Evolutionary conservation across 1,139 yeast species (phyloP).

Genomic region (Groenewaldozyma auringiensis): DNA sequence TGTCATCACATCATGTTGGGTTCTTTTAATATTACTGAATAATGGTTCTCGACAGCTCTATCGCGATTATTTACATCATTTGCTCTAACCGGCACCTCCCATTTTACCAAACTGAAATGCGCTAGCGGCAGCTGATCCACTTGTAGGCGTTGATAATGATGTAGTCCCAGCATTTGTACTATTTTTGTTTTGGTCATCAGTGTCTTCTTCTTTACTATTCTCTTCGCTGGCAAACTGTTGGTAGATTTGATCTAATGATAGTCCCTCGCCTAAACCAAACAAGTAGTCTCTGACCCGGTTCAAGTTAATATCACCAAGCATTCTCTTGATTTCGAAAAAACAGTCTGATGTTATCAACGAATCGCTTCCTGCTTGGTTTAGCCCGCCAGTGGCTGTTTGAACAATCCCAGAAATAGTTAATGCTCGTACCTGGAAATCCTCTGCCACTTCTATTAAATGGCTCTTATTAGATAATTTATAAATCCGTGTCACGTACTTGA

Average conservation of each 20-base stretch:
- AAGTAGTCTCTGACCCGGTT: slow-evolving; percentile 27
- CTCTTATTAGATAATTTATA: slow-evolving; percentile 33
- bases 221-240: slow-evolving; percentile 13
- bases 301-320: slow-evolving; percentile 30
- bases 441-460: slow-evolving; percentile 38
- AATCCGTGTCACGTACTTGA: slow-evolving; percentile 63
- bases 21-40: too few relatives aligned
- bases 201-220: slow-evolving; percentile 7
- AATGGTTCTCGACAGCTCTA: too few relatives aligned
- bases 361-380: slow-evolving; percentile 46
- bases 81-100: slow-evolving; percentile 26
- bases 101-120: slow-evolving; percentile 30
- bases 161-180: neutral
- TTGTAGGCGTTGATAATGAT: neutral
- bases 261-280: slow-evolving; percentile 32
- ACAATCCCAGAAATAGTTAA: slow-evolving; percentile 6
- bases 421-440: slow-evolving; percentile 36
- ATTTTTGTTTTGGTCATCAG: slow-evolving; percentile 8
- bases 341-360: slow-evolving; percentile 44
- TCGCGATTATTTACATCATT: too few relatives aligned
- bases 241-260: slow-evolving; percentile 4
- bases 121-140: slow-evolving; percentile 20
- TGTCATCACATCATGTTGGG: too few relatives aligned
- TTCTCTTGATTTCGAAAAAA: slow-evolving; percentile 42
- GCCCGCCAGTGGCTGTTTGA: slow-evolving; percentile 24